Evolutionary conservation across 2,329 filamentous ascomycete species (phyloP), one percentile per base, ranked within the genome.

Genomic region (Fusarium beomiforme): DNA sequence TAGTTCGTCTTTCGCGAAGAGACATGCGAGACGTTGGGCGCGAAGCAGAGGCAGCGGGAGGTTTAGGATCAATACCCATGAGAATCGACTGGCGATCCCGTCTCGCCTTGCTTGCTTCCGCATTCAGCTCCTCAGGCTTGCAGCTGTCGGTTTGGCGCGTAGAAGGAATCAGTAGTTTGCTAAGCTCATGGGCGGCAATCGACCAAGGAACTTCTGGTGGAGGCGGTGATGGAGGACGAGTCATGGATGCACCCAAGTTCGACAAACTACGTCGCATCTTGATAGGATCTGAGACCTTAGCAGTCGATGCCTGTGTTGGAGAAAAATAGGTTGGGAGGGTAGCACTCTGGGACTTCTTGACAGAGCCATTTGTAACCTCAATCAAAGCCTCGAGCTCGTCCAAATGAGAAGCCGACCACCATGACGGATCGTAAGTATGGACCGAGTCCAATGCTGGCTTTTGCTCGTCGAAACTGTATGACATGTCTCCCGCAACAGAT

Each of bases 121-220:
- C 88, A 64, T 92, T 91, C 10, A 98, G 85, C 47, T 98, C 94
- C 73, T 97, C 93, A 12, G 91, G 87, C 34, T 85, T 91, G 80
- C 88, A 93, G 81, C 94, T 97, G 56, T 86, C 86, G 0, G 92
- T 94, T 73, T 94, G 89, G 6, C 94, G 88, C 71, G 92, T 87
- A 1, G 85, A 85, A 0, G 95, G 96, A 61, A 98, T 92, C 24
- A 98, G 87, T 8, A 97, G 80, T 78, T 93, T 94, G 76, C 90
- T 93, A 16, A 98, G 83, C 78, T 97, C 94, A 74, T 93, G 89
- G 1, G 93, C 88, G n/a, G 95, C 94, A 31, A 92, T 88, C 1
- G 91, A 88, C 96, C 95, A 98, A 44, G 93, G 88, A 1, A 98
- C 91, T 46, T 95, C 92, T 5, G 95, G 94, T 2, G 92, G 88